Evolutionary conservation across 202 grass and related monocot genomes (phyloP).

Genomic region (Dendrocalamus latiflorus): DNA sequence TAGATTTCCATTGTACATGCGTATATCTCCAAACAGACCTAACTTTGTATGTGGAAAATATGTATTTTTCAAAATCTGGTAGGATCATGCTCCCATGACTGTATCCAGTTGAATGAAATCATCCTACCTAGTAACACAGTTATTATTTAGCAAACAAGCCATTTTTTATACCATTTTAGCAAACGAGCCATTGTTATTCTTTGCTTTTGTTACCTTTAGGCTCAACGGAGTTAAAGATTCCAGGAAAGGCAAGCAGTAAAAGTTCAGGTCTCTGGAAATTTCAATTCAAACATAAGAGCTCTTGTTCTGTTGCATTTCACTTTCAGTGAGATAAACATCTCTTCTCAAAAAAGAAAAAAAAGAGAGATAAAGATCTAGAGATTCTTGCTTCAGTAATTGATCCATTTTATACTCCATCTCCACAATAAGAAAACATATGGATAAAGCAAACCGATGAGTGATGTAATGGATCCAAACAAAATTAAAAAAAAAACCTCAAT

Average conservation of each 20-base stretch:
- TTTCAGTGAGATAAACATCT: not conserved
- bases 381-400: conserved; percentile 21
- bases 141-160: not conserved
- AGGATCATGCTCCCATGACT: not conserved
- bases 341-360: not conserved
- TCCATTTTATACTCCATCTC: not conserved
- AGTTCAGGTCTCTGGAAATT: not conserved
- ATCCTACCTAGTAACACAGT: not conserved
- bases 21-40: not conserved
- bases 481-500: not conserved
- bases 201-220: not conserved
- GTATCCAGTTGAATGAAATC: not conserved
- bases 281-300: not conserved
- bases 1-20: too few species aligned
- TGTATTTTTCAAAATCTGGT: not conserved
- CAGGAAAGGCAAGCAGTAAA: not conserved
- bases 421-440: not conserved
- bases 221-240: not conserved
- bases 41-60: not conserved
- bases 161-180: too few species aligned
- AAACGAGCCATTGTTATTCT: not conserved
- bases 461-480: not conserved
- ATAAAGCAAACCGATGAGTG: not conserved
- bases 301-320: not conserved
- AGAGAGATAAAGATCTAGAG: not conserved